Conservation (phyloP, 1,284 basidiomycete species). For the Irpex sp. region DNA sequence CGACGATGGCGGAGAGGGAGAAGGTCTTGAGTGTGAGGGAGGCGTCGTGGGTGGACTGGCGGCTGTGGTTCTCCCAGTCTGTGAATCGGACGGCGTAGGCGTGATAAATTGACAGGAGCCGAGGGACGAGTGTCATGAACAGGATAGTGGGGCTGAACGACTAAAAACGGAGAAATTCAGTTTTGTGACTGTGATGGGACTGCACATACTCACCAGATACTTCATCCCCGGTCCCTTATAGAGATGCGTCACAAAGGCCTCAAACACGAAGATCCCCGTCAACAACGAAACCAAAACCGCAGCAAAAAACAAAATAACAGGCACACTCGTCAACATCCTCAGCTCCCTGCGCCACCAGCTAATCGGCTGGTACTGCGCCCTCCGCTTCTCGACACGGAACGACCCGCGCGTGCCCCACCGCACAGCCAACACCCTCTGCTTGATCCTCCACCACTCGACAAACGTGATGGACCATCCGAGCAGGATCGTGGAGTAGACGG, state of each 20-base stretch:
- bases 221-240: constrained; percentile 86
- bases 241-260: constrained; percentile 81
- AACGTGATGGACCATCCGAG: constrained; percentile 83
- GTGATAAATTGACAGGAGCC: constrained; percentile 79
- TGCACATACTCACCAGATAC: constrained; percentile 55
- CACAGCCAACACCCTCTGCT: constrained; percentile 78
- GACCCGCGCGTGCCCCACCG: constrained; percentile 78
- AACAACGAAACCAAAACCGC: constrained; percentile 66
- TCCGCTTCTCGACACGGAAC: constrained; percentile 72
- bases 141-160: constrained; percentile 82
- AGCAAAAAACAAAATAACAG: constrained; percentile 78
- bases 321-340: constrained; percentile 72
- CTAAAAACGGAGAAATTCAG: constrained; percentile 30
- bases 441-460: constrained; percentile 86
- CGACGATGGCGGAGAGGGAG: constrained; percentile 82
- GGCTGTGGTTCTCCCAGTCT: constrained; percentile 88
- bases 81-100: constrained; percentile 70
- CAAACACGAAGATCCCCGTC: constrained; percentile 81
- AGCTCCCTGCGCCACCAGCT: constrained; percentile 78
- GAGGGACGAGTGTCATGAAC: constrained; percentile 82
- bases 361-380: constrained; percentile 62
- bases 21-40: constrained; percentile 93
- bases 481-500: constrained; percentile 73
- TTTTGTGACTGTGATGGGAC: constrained; percentile 4
- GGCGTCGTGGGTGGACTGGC: constrained; percentile 71